Conservation (phyloP, 306 rosid species). For the Astragalus glycyphyllos region DNA sequence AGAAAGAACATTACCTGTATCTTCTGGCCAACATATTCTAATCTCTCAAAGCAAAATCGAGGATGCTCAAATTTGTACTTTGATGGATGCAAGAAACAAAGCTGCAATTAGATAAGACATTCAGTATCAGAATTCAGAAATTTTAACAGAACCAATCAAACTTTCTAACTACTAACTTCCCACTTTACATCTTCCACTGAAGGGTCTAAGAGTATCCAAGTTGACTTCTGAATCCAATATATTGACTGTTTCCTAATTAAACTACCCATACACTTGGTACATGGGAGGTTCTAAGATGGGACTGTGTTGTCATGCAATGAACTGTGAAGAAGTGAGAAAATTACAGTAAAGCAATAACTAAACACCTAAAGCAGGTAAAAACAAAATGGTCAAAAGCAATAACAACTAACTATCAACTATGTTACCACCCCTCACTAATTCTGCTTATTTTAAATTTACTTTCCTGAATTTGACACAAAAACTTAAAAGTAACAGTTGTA, state of each 20-base stretch:
- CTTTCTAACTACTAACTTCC: slow-evolving; percentile 12
- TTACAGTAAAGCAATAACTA: slow-evolving; percentile 18
- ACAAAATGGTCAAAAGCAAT: slow-evolving; percentile 19
- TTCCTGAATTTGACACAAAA: slow-evolving; percentile 22
- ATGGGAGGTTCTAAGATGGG: slow-evolving; percentile 9
- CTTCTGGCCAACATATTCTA: slow-evolving; percentile 90
- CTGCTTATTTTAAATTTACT: neutral
- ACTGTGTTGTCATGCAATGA: slow-evolving; percentile 14
- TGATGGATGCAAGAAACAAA: slow-evolving; percentile 91
- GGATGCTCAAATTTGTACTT: slow-evolving; percentile 94
- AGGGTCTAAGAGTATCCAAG: slow-evolving; percentile 26
- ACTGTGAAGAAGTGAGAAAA: neutral
- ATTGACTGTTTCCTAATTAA: slow-evolving; percentile 24
- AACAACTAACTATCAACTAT: slow-evolving; percentile 1
- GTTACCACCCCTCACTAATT: slow-evolving; percentile 13
- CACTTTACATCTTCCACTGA: slow-evolving; percentile 16
- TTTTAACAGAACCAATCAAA: slow-evolving; percentile 28
- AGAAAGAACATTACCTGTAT: slow-evolving; percentile 72
- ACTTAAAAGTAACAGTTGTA: neutral
- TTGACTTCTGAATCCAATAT: slow-evolving; percentile 31
- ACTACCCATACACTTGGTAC: slow-evolving; percentile 13
- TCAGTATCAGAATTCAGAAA: slow-evolving; percentile 44
- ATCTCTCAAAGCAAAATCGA: slow-evolving; percentile 89
- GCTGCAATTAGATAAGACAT: slow-evolving; percentile 59
- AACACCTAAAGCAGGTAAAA: slow-evolving; percentile 28